These are phyloP conservation scores for Coemansia sp. DNA, from an alignment of 192 early-diverging fungal genomes.

Conservation along the genomic window DNA sequence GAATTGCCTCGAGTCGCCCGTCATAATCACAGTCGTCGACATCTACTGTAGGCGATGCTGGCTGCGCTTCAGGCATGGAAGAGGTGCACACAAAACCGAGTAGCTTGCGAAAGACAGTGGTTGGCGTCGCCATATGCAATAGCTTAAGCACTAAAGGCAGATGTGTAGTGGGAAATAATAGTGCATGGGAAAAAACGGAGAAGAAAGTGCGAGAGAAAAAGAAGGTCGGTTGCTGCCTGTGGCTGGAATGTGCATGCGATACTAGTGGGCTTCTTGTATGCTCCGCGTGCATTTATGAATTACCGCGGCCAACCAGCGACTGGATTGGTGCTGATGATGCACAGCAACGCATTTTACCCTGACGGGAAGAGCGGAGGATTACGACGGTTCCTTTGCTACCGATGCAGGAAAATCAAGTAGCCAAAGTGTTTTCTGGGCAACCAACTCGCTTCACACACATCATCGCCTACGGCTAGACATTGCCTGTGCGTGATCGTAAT, in stretches of 20 bases:
- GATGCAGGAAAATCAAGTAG: no score
- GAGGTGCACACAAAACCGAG: neutral
- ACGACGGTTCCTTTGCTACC: neutral
- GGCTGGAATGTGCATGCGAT: no score
- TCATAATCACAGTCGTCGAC: conserved; percentile 48
- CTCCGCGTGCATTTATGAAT: no score
- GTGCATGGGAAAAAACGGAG: no score
- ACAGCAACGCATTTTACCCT: neutral
- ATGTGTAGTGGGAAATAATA: neutral
- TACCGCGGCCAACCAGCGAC: neutral
- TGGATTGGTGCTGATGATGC: neutral
- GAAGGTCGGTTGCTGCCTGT: neutral
- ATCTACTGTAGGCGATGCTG: neutral
- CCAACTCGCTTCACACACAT: no score
- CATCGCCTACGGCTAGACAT: neutral
- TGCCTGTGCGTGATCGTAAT: neutral
- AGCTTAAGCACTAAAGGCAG: neutral
- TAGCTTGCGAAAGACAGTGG: neutral
- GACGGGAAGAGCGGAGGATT: neutral
- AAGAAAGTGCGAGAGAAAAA: neutral
- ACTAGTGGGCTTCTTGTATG: no score
- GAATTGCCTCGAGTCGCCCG: conserved; percentile 51
- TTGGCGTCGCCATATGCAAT: neutral
- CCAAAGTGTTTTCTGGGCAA: no score
- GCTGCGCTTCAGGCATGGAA: neutral